phyloP scores from a whole-genome alignment of 768 basidiomycete species.

The Chalciporus pseudorubinellus region DNA sequence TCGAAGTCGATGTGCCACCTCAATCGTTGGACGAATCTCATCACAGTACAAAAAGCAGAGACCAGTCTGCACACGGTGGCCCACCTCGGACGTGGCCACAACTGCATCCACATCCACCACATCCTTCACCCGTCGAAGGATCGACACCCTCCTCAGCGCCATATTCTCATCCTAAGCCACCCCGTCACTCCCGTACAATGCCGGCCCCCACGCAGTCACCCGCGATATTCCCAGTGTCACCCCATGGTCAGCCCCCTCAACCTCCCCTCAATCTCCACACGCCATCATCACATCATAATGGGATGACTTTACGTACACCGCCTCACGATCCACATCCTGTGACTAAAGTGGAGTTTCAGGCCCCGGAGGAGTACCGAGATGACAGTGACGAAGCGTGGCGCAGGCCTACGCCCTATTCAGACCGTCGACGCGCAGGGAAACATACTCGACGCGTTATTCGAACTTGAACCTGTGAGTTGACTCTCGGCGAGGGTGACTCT shows the following conservation, averaged over 20 bases:
- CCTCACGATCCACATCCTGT: conserved; percentile 43
- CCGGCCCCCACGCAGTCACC: conserved; percentile 28
- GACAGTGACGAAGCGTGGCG: conserved; percentile 72
- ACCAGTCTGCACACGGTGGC: conserved; percentile 20
- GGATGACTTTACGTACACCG: conserved; percentile 41
- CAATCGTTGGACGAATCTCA: conserved; percentile 14
- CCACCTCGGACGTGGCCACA: conserved; percentile 31
- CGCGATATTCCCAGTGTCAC: conserved; percentile 28
- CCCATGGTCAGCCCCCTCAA: conserved; percentile 33
- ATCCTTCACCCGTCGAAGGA: conserved; percentile 26
- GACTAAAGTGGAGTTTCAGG: conserved; percentile 30
- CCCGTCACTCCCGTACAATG: conserved; percentile 26
- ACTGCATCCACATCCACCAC: conserved; percentile 30
- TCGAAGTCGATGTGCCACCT: conserved; percentile 59
- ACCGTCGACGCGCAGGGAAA: conserved; percentile 76
- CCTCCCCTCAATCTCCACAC: conserved; percentile 35
- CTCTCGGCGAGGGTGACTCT: not conserved
- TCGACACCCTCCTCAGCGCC: conserved; percentile 31
- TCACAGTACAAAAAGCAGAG: conserved; percentile 29
- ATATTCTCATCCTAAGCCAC: conserved; percentile 33
- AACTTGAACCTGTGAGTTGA: conserved; percentile 15
- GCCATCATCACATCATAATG: conserved; percentile 24
- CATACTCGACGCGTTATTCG: conserved; percentile 72
- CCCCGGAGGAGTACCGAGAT: conserved; percentile 49
- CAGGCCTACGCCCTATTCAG: conserved; percentile 68